These are phyloP conservation scores for Calocera cornea DNA, from an alignment of 768 basidiomycete genomes.

Conservation along the genomic window DNA sequence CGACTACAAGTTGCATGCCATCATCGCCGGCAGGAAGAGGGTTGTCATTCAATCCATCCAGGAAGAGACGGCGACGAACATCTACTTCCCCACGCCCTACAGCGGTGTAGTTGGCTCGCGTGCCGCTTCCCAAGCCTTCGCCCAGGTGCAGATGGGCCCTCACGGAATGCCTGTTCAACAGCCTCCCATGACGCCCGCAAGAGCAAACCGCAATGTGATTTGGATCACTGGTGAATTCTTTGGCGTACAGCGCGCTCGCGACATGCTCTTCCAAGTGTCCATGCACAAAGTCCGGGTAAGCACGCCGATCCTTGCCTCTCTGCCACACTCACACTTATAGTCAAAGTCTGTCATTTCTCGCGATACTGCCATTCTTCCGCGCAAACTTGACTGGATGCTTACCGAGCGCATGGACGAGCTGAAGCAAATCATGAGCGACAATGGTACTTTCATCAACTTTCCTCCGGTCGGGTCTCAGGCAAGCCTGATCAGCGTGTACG, in stretches of 20 bases:
- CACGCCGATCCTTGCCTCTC: background rate
- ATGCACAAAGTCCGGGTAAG: slow-evolving; percentile 54
- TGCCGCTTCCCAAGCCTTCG: slow-evolving; percentile 30
- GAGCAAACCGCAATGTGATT: slow-evolving; percentile 58
- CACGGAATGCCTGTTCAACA: slow-evolving; percentile 18
- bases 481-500: slow-evolving; percentile 84
- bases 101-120: slow-evolving; percentile 73
- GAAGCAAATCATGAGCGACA: slow-evolving; percentile 86
- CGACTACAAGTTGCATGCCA: slow-evolving; percentile 85
- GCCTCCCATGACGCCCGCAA: slow-evolving; percentile 24
- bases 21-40: slow-evolving; percentile 82
- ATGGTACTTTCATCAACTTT: slow-evolving; percentile 89
- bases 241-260: slow-evolving; percentile 83
- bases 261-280: slow-evolving; percentile 86
- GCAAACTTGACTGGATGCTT: slow-evolving; percentile 97
- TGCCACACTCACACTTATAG: background rate
- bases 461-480: slow-evolving; percentile 85
- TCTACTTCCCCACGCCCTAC: slow-evolving; percentile 83
- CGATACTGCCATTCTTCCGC: slow-evolving; percentile 86
- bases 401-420: slow-evolving; percentile 92
- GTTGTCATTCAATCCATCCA: slow-evolving; percentile 78
- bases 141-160: slow-evolving; percentile 17
- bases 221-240: slow-evolving; percentile 99
- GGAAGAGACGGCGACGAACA: slow-evolving; percentile 94
- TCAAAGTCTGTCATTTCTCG: slow-evolving; percentile 57